Base-by-base conservation (phyloP, 2,329 filamentous ascomycete genomes). In the Sporothrix dimorphospora region DNA sequence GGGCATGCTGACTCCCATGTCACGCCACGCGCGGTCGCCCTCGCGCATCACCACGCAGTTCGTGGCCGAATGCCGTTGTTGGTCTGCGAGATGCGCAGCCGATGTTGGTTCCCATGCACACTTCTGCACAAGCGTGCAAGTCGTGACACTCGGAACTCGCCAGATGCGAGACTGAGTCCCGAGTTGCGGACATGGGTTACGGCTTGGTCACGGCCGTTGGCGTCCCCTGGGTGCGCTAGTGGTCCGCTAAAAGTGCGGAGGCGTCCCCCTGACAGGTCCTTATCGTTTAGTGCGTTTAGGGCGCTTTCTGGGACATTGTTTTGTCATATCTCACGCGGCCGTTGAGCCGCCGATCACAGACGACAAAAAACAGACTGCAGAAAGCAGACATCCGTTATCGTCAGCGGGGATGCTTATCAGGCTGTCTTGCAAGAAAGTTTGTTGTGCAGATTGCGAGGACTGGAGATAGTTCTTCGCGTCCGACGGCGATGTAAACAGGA, bases 61-160 rank as follows among this genome's bases (percentile, higher is more conserved):
- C 57, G 19, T 61, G 19, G 24, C 57, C 57, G 57, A 61, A 61
- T 40, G 34, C 57, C 57, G 57, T 61, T 14, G 6, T 12, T 21
- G 16, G 9, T 21, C 16, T 21, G 57, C 57, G 57, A 61, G 57
- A 61, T 63, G 57, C 57, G 57, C 5, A 12, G 19, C 57, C 8
- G 21, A 19, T 42, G 30, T 63, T 63, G n/a, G 9, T 9, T n/a
- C 14, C 8, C 34, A 63, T 24, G n/a, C 38, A 40, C 34, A 7
- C 34, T 12, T 9, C 19, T 21, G 11, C 57, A 42, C 57, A 61
- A 24, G 21, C n/a, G 49, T 53, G 3, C 9, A 42, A 61, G 34
- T 63, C 57, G 19, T 42, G 34, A 63, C 34, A 24, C 21, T 63
- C 57, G 57, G 57, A 63, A 63, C 57, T 40, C 57, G 57, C 42